These are phyloP conservation scores for Colletotrichum brevisporum DNA, from an alignment of 2,329 filamentous ascomycete genomes.

Conservation along the genomic window DNA sequence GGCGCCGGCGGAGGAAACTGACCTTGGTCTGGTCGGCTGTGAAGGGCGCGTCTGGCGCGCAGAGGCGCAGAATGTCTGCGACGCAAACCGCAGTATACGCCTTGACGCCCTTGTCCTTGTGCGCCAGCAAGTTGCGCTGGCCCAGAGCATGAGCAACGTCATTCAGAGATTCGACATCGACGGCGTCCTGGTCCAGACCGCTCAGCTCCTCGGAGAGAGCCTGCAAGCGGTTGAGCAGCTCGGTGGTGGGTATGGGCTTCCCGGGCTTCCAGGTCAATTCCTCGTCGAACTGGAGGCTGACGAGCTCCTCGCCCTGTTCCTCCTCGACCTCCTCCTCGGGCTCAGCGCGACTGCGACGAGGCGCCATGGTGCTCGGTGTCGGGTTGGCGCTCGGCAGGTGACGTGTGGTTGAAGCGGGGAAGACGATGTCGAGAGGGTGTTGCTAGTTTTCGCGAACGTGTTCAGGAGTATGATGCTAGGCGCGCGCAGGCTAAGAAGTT, in stretches of 20 bases:
- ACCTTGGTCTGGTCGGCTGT: conserved; percentile 92
- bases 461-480: conserved; percentile 30
- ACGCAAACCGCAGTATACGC: conserved; percentile 91
- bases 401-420: conserved; percentile 39
- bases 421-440: conserved; percentile 35
- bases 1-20: conserved; percentile 44
- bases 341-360: conserved; percentile 40
- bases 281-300: conserved; percentile 83
- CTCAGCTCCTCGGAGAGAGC: conserved; percentile 85
- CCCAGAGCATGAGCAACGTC: conserved; percentile 89
- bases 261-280: conserved; percentile 92
- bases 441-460: conserved; percentile 33
- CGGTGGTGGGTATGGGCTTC: conserved; percentile 86
- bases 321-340: conserved; percentile 40
- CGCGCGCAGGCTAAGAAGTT: conserved; percentile 24
- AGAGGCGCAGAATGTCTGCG: conserved; percentile 92
- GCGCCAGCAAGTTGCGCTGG: conserved; percentile 83
- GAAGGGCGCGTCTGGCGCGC: conserved; percentile 95
- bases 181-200: conserved; percentile 88
- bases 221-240: conserved; percentile 86
- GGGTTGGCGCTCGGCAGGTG: conserved; percentile 32
- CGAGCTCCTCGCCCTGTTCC: conserved; percentile 45
- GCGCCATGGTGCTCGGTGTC: conserved; percentile 34
- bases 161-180: conserved; percentile 85
- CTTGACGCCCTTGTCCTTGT: conserved; percentile 94